Evolutionary conservation across 345 rosid species (phyloP), one percentile per base, ranked within the genome.

Genomic region (Arabis hirsuta): DNA sequence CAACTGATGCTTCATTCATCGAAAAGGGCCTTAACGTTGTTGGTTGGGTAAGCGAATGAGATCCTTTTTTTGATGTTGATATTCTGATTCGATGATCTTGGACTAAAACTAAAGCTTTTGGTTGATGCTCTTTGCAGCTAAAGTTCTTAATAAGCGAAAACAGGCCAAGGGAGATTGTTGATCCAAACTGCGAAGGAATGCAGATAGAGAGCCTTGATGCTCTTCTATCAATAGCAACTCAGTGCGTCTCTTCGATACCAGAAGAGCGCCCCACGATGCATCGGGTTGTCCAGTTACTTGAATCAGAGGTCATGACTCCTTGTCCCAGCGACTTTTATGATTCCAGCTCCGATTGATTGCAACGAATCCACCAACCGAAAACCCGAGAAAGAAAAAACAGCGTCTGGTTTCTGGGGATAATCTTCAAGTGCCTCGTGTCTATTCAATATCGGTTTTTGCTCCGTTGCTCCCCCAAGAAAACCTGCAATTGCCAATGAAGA

Each of bases 261-360:
- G 96, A 91, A 57, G 96, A 91, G 62, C 84, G 99, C 45, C 99
- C 96, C 55, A 88, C 92, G 73, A 95, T 91, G 98, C 99, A 95
- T 81, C 83, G 96, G 78, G 96, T 95, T 58, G 88, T 91, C 32
- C 99, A 95, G 70, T 74, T 88, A 60, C 94, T 95, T 11, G 98
- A 91, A 79, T 90, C 99, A 24, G 99, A 90, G 73, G 96, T 91
- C 63, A 91, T 91, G 98, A 91, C 97, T 72, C 99, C 99, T 36
- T 95, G 96, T 81, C 99, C 98, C 9, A 95, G 99, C 62, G 98
- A 95, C 66, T 90, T 95, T 22, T 91, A 95, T 36, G 99, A 95
- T 80, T 89, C 97, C 81, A 84, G 61, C 84, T 87, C 98, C 3
- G 99, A 95, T 38, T 90, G 86, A 88, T 55, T 38, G 31, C 52